Conservation (phyloP, 1,284 basidiomycete genomes). For the Tylopilus sp. region DNA sequence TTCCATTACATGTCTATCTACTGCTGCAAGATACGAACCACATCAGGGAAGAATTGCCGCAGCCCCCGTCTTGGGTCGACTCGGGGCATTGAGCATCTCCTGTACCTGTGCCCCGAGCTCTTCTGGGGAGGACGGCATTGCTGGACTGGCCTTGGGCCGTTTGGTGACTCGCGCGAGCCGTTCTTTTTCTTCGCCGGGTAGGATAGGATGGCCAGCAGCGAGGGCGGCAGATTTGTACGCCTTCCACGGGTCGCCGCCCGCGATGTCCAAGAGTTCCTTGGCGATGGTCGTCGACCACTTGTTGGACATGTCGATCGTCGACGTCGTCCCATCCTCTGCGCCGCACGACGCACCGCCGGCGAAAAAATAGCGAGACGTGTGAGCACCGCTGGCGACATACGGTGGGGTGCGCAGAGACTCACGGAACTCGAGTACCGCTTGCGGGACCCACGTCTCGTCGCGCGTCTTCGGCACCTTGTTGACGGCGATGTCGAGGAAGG, state of each 20-base stretch:
- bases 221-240: slow-evolving; percentile 49
- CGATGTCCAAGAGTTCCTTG: slow-evolving; percentile 62
- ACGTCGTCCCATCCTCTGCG: slow-evolving; percentile 47
- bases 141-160: slow-evolving; percentile 2
- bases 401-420: slow-evolving; percentile 32
- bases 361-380: neutral
- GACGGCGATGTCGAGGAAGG: slow-evolving; percentile 54
- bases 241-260: slow-evolving; percentile 58
- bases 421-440: slow-evolving; percentile 60
- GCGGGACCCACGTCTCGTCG: slow-evolving; percentile 55
- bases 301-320: slow-evolving; percentile 51
- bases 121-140: slow-evolving; percentile 6
- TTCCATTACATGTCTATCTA: neutral
- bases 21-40: too few relatives aligned
- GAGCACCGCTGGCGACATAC: neutral
- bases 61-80: slow-evolving; percentile 42
- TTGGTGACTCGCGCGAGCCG: slow-evolving; percentile 12
- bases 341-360: neutral
- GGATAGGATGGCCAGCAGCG: slow-evolving; percentile 44
- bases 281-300: slow-evolving; percentile 67
- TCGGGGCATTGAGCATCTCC: slow-evolving; percentile 27
- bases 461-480: slow-evolving; percentile 48
- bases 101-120: slow-evolving; percentile 20
- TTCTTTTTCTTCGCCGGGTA: slow-evolving; percentile 39
- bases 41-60: slow-evolving; percentile 48